Percentiles rank a stretch among this genome's conserved stretches.
Evolutionary conservation across 345 rosid species (phyloP).

Genomic region (Turnera subulata): DNA sequence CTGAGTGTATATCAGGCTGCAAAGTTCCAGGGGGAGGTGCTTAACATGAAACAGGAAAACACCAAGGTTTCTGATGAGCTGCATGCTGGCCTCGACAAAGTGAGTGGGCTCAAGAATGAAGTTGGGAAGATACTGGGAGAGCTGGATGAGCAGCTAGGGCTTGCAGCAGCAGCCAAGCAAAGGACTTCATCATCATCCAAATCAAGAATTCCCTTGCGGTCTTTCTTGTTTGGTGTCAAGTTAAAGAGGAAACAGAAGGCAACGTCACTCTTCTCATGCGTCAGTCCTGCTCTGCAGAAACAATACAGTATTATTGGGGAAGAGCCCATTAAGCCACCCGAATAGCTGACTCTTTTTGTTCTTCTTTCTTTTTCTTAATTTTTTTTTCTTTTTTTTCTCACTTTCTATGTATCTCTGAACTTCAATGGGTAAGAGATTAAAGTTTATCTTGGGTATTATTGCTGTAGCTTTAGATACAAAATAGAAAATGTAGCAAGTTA

Average conservation of each 20-base stretch:
- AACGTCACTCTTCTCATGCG: conserved; percentile 55
- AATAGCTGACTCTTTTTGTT: too few species aligned
- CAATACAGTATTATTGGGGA: conserved; percentile 33
- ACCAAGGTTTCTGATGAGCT: conserved; percentile 57
- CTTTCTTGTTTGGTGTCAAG: conserved; percentile 88
- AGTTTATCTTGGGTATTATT: too few species aligned
- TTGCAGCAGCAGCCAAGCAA: conserved; percentile 26
- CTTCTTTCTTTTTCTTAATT: background rate
- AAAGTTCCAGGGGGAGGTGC: conserved; percentile 75
- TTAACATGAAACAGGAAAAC: conserved; percentile 90
- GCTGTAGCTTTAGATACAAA: too few species aligned
- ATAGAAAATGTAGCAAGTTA: too few species aligned
- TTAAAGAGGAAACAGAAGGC: conserved; percentile 54
- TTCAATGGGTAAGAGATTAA: too few species aligned
- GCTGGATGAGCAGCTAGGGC: conserved; percentile 54
- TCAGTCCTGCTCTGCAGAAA: conserved; percentile 49
- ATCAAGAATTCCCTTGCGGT: conserved; percentile 65
- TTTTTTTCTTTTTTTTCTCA: background rate
- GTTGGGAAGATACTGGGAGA: conserved; percentile 43
- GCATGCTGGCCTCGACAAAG: conserved; percentile 51
- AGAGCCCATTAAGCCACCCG: background rate
- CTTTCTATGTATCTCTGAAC: too few species aligned
- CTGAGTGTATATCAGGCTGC: conserved; percentile 63
- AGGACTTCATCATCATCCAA: conserved; percentile 23
- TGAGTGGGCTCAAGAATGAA: conserved; percentile 39